Evolutionary conservation across 2,329 filamentous ascomycete genomes (phyloP).

Genomic region (Emergomyces orientalis): DNA sequence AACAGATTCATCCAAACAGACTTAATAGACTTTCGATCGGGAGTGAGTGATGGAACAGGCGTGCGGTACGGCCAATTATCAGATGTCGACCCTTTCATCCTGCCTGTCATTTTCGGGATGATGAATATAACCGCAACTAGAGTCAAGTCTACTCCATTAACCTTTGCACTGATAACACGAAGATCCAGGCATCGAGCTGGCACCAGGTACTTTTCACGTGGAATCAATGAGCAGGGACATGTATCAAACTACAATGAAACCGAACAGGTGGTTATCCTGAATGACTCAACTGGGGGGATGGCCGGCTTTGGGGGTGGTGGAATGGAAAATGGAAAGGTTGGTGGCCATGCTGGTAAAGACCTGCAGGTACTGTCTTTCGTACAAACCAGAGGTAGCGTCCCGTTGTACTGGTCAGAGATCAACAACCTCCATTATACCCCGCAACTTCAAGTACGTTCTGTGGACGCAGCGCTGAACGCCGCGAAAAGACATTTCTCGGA

Average conservation of each 20-base stretch:
- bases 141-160: slow-evolving; percentile 76
- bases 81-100: slow-evolving; percentile 78
- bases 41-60: slow-evolving; percentile 40
- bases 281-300: slow-evolving; percentile 65
- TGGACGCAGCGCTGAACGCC: slow-evolving; percentile 69
- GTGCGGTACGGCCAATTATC: slow-evolving; percentile 51
- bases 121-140: slow-evolving; percentile 78
- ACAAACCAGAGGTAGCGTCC: slow-evolving; percentile 91
- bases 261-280: slow-evolving; percentile 82
- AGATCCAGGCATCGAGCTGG: slow-evolving; percentile 81
- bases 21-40: slow-evolving; percentile 75
- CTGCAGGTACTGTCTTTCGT: slow-evolving; percentile 89
- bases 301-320: slow-evolving; percentile 71
- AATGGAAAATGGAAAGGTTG: slow-evolving; percentile 63
- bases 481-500: slow-evolving; percentile 84
- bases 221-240: slow-evolving; percentile 84
- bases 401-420: slow-evolving; percentile 91
- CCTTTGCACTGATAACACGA: slow-evolving; percentile 77
- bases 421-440: slow-evolving; percentile 89
- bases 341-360: slow-evolving; percentile 55
- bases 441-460: slow-evolving; percentile 74
- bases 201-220: slow-evolving; percentile 89
- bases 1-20: slow-evolving; percentile 89
- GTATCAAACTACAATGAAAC: slow-evolving; percentile 99
- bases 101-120: slow-evolving; percentile 95